phyloP scores from a whole-genome alignment of 352 stramenopile genomes.

The Globisporangium barbulae region DNA sequence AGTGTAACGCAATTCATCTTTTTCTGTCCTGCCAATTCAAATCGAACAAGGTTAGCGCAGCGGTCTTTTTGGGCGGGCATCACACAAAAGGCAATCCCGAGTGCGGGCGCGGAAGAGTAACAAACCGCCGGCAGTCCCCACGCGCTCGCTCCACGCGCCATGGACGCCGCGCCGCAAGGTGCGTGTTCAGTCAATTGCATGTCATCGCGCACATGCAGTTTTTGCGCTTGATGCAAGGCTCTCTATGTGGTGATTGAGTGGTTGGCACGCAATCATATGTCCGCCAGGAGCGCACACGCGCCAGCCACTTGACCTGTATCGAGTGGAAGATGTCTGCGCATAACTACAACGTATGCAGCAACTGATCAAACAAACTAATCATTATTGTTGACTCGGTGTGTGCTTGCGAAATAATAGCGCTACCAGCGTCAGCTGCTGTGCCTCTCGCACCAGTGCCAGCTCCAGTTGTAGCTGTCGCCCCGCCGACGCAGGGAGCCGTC shows the following conservation, averaged over 20 bases:
- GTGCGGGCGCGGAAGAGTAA: neutral
- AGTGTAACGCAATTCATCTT: constrained; percentile 31
- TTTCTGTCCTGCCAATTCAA: constrained; percentile 13
- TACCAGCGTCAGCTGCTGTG: neutral
- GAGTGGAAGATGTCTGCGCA: neutral
- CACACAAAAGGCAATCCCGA: neutral
- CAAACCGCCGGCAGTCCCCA: neutral
- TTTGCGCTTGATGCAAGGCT: neutral
- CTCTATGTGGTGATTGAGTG: neutral
- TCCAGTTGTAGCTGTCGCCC: neutral
- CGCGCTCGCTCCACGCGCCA: neutral
- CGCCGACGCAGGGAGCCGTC: neutral
- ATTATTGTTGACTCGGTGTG: neutral
- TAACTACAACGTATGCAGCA: neutral
- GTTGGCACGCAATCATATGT: neutral
- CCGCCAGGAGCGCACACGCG: neutral
- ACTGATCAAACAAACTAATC: neutral
- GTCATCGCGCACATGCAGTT: neutral
- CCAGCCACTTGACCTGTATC: neutral
- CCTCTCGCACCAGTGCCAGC: neutral
- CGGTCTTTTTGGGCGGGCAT: neutral
- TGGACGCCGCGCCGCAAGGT: constrained; percentile 2
- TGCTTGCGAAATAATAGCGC: neutral
- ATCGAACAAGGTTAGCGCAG: constrained; percentile 2
- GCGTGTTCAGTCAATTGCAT: neutral